These are phyloP conservation scores for Alternaria dauci DNA, from an alignment of 2,329 filamentous ascomycete genomes.

Conservation along the genomic window DNA sequence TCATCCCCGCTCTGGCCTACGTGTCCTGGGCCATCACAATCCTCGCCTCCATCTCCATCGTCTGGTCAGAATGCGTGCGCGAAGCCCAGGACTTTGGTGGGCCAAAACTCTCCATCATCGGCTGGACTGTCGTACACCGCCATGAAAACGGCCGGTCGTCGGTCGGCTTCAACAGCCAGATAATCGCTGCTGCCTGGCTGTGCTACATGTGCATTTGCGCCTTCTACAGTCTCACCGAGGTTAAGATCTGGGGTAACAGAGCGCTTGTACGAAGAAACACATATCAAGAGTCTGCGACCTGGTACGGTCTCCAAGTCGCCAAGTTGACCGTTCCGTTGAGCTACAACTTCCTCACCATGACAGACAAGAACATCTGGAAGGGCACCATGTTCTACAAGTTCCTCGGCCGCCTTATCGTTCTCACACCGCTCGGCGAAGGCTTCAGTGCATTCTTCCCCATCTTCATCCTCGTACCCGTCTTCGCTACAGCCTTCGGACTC, in stretches of 20 bases:
- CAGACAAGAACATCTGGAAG: slow-evolving; percentile 74
- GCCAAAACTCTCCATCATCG: slow-evolving; percentile 76
- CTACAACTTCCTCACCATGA: slow-evolving; percentile 96
- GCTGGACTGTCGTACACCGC: slow-evolving; percentile 76
- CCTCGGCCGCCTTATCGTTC: slow-evolving; percentile 80
- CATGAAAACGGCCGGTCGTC: slow-evolving; percentile 74
- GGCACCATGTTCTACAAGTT: slow-evolving; percentile 88
- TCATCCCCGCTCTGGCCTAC: slow-evolving; percentile 74
- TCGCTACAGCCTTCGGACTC: slow-evolving; percentile 85
- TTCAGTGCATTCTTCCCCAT: slow-evolving; percentile 91
- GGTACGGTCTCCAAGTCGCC: slow-evolving; percentile 93
- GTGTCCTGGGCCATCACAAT: slow-evolving; percentile 72
- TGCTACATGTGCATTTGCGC: slow-evolving; percentile 95
- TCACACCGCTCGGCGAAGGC: slow-evolving; percentile 81
- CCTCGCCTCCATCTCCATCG: slow-evolving; percentile 79
- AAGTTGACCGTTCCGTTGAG: slow-evolving; percentile 90
- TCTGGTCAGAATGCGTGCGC: slow-evolving; percentile 95
- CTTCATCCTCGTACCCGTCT: slow-evolving; percentile 84
- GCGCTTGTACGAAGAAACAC: slow-evolving; percentile 91
- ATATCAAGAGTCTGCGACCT: slow-evolving; percentile 90
- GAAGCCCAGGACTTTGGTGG: slow-evolving; percentile 64
- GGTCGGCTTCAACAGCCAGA: slow-evolving; percentile 85
- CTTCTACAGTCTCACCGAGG: slow-evolving; percentile 85
- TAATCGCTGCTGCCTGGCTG: slow-evolving; percentile 86
- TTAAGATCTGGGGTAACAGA: slow-evolving; percentile 96